phyloP scores from a whole-genome alignment of 1,284 basidiomycete genomes.

The Cystobasidium sp. region DNA sequence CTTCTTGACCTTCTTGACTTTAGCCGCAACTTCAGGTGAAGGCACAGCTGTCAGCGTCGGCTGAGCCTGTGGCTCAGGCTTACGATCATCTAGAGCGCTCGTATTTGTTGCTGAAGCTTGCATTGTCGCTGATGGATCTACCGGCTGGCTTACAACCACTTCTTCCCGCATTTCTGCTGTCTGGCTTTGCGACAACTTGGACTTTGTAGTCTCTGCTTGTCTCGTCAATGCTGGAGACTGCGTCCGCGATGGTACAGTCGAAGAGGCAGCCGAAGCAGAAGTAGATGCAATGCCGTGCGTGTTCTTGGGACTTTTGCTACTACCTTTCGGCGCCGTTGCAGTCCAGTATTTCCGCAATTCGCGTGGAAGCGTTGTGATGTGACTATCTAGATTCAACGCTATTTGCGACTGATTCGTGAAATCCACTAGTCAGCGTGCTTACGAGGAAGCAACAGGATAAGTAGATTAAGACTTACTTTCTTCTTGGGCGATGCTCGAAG shows the following conservation, averaged over 20 bases:
- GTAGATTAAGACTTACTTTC: slow-evolving; percentile 1
- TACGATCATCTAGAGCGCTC: background rate
- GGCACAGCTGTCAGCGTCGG: background rate
- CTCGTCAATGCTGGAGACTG: slow-evolving; percentile 11
- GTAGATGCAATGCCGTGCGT: background rate
- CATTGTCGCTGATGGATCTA: background rate
- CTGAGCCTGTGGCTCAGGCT: background rate
- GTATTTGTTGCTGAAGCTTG: background rate
- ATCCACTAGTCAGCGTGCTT: background rate
- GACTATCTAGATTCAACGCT: background rate
- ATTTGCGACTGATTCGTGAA: slow-evolving; percentile 7
- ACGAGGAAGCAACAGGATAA: background rate
- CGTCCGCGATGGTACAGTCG: slow-evolving; percentile 9
- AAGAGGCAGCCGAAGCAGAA: slow-evolving; percentile 12
- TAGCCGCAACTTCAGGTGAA: background rate
- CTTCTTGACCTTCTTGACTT: slow-evolving; percentile 27
- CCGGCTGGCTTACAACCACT: background rate
- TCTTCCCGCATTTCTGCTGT: background rate
- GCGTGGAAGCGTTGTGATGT: background rate
- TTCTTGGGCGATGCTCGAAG: background rate
- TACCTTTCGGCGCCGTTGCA: background rate
- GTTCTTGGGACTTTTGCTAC: background rate
- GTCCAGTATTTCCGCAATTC: slow-evolving; percentile 12
- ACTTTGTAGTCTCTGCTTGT: background rate
- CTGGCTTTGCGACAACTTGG: background rate